Conservation (phyloP, 345 rosid species). For the Sisymbrium irio region DNA sequence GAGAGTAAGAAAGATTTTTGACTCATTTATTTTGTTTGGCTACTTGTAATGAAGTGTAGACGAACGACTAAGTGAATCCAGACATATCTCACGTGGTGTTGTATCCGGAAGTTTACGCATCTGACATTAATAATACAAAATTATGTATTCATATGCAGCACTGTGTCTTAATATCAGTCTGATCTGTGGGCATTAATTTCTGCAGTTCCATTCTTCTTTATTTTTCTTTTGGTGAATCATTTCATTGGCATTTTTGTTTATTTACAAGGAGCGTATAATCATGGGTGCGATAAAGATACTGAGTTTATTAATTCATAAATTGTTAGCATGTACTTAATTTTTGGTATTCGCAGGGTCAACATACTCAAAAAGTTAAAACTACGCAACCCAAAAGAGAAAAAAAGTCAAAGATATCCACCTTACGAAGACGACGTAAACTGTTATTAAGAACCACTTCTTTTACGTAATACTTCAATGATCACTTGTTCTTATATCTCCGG, state of each 20-base stretch:
- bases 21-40: slow-evolving; percentile 7
- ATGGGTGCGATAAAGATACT: background rate
- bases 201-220: slow-evolving; percentile 10
- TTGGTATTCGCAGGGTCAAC: slow-evolving; percentile 10
- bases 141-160: slow-evolving; percentile 19
- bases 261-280: background rate
- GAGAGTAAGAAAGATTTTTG: slow-evolving; percentile 9
- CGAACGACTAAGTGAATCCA: slow-evolving; percentile 17
- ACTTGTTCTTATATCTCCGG: slow-evolving; percentile 19
- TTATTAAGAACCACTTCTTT: background rate
- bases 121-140: slow-evolving; percentile 23
- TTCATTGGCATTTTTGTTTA: slow-evolving; percentile 7
- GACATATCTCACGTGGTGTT: slow-evolving; percentile 33
- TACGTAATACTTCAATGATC: slow-evolving; percentile 21
- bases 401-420: slow-evolving; percentile 6
- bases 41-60: slow-evolving; percentile 19
- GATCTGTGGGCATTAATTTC: slow-evolving; percentile 15
- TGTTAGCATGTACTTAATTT: background rate
- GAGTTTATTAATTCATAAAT: background rate
- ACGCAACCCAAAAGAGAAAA: background rate
- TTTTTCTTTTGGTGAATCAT: slow-evolving; percentile 12
- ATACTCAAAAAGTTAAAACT: slow-evolving; percentile 6
- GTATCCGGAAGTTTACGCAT: slow-evolving; percentile 30
- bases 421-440: background rate
- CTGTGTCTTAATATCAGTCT: slow-evolving; percentile 1